These are phyloP conservation scores for Phytophthora cryptogea DNA, from an alignment of 352 stramenopile genomes.

Conservation along the genomic window DNA sequence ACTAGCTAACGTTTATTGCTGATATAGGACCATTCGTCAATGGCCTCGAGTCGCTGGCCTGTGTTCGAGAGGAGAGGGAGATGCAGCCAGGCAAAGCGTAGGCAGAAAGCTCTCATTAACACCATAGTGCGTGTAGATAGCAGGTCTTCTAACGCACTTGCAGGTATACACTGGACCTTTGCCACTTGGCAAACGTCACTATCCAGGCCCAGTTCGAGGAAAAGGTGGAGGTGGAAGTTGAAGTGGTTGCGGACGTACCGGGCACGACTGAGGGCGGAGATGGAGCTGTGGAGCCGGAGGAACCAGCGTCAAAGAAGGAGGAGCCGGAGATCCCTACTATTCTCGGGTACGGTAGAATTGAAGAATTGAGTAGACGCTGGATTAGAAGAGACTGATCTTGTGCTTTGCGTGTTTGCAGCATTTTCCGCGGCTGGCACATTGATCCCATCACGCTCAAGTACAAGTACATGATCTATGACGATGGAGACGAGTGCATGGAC, in stretches of 20 bases:
- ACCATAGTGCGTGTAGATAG: not conserved
- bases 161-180: constrained; percentile 68
- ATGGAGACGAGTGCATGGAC: constrained; percentile 68
- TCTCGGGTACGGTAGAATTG: constrained; percentile 43
- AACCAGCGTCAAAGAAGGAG: constrained; percentile 19
- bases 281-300: constrained; percentile 13
- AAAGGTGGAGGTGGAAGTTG: constrained; percentile 30
- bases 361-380: not conserved
- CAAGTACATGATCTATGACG: constrained; percentile 82
- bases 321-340: constrained; percentile 45
- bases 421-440: constrained; percentile 80
- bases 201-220: constrained; percentile 38
- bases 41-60: constrained; percentile 35
- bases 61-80: constrained; percentile 48
- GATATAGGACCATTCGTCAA: constrained; percentile 47
- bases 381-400: not conserved
- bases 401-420: constrained; percentile 32
- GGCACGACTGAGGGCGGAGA: constrained; percentile 14
- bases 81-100: constrained; percentile 53
- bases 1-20: not conserved
- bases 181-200: constrained; percentile 66
- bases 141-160: constrained; percentile 5
- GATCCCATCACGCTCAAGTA: constrained; percentile 79
- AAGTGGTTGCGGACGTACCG: constrained; percentile 19
- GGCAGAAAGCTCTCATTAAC: constrained; percentile 10